These are phyloP conservation scores for Endotrypanum monterogeii DNA, from an alignment of 208 protist species.

Conservation along the genomic window DNA sequence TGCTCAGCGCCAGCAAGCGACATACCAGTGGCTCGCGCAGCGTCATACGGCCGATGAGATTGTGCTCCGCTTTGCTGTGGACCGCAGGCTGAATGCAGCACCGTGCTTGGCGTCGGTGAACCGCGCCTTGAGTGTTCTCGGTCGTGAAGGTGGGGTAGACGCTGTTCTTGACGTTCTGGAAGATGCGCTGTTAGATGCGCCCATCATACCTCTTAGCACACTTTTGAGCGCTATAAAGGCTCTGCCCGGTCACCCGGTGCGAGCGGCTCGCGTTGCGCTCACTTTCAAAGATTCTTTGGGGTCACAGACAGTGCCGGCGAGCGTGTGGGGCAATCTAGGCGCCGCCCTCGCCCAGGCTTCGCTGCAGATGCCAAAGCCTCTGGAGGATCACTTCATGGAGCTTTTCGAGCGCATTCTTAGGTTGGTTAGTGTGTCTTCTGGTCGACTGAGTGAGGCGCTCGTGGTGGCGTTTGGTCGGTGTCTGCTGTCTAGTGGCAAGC, in stretches of 20 bases:
- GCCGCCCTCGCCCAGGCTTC: constrained; percentile 48
- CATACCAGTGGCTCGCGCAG: constrained; percentile 66
- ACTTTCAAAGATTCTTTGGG: constrained; percentile 34
- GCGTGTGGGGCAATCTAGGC: constrained; percentile 38
- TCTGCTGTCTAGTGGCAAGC: constrained; percentile 46
- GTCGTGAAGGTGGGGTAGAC: constrained; percentile 31
- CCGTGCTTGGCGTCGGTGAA: constrained; percentile 61
- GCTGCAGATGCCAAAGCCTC: constrained; percentile 40
- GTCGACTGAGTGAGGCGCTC: constrained; percentile 45
- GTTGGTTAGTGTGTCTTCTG: constrained; percentile 43
- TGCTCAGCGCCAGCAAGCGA: constrained; percentile 59
- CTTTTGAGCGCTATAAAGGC: constrained; percentile 39
- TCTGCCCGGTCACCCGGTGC: constrained; percentile 31
- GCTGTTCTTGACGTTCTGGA: constrained; percentile 55
- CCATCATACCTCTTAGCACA: constrained; percentile 39
- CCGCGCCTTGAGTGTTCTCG: constrained; percentile 43
- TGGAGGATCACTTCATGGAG: constrained; percentile 60
- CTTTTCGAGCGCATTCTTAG: constrained; percentile 61
- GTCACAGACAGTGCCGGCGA: constrained; percentile 23
- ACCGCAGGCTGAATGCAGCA: constrained; percentile 53
- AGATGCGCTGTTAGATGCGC: constrained; percentile 44
- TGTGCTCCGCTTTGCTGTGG: constrained; percentile 57
- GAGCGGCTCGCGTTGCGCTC: constrained; percentile 39
- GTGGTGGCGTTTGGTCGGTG: constrained; percentile 70
- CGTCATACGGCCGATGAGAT: constrained; percentile 53